Conservation (phyloP, 2,329 filamentous ascomycete genomes). For the Aspergillus awamori region DNA sequence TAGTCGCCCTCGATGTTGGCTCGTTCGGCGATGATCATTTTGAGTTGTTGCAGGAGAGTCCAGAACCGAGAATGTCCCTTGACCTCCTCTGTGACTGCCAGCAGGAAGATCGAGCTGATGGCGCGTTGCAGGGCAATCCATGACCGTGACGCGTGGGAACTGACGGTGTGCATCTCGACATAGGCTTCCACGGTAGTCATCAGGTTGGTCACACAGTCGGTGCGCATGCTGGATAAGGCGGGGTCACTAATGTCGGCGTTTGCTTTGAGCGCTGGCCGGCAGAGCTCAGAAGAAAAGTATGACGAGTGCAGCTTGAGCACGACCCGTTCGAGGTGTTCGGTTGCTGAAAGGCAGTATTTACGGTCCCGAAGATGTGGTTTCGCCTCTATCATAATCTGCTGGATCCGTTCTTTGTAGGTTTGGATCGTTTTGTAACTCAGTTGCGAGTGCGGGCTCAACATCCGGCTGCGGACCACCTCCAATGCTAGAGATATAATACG, state of each 20-base stretch:
- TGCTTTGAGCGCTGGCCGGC: slow-evolving; percentile 62
- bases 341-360: slow-evolving; percentile 43
- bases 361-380: slow-evolving; percentile 60
- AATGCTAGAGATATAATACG: slow-evolving; percentile 57
- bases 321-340: slow-evolving; percentile 62
- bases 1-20: slow-evolving; percentile 41
- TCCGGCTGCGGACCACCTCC: slow-evolving; percentile 62
- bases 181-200: slow-evolving; percentile 62
- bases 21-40: slow-evolving; percentile 48
- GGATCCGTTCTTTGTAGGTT: slow-evolving; percentile 59
- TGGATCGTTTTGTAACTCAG: slow-evolving; percentile 59
- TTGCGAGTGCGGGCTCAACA: slow-evolving; percentile 56
- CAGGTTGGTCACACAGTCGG: slow-evolving; percentile 59
- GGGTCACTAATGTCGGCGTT: slow-evolving; percentile 49
- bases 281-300: slow-evolving; percentile 65
- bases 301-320: slow-evolving; percentile 64
- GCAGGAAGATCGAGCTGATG: slow-evolving; percentile 51
- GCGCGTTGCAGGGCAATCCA: slow-evolving; percentile 53
- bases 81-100: slow-evolving; percentile 50
- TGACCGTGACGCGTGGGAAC: slow-evolving; percentile 47
- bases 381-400: slow-evolving; percentile 60
- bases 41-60: slow-evolving; percentile 45
- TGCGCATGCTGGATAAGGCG: slow-evolving; percentile 46
- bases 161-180: slow-evolving; percentile 55
- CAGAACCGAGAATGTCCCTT: slow-evolving; percentile 45